Percentiles rank a stretch among this genome's conserved stretches.
Evolutionary conservation across 2,329 filamentous ascomycete genomes (phyloP).

Genomic region (Trichophyton equinum): DNA sequence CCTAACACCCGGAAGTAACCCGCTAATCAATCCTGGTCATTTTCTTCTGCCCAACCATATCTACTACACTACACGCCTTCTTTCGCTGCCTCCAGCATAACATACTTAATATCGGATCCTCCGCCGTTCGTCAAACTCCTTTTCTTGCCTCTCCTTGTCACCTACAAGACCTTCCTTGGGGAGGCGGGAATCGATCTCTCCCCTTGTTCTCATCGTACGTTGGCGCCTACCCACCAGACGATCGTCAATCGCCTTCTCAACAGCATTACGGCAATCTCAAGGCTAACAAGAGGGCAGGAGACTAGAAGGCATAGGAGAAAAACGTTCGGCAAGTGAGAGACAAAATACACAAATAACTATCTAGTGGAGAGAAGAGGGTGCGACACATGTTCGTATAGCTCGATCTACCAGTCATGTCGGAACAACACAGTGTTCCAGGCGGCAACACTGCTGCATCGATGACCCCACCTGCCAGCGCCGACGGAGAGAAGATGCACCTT

Average conservation of each 20-base stretch:
- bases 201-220: neutral
- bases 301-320: neutral
- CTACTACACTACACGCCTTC: neutral
- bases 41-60: conserved; percentile 1
- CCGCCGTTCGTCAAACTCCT: neutral
- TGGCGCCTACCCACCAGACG: neutral
- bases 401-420: conserved; percentile 20
- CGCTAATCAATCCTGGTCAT: conserved; percentile 1
- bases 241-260: neutral
- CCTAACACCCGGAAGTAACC: conserved; percentile 3
- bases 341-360: neutral
- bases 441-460: conserved; percentile 25
- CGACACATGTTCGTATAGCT: conserved; percentile 3
- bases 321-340: neutral
- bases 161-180: neutral
- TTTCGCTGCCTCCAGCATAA: neutral
- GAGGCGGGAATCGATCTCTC: neutral
- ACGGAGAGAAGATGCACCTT: conserved; percentile 33
- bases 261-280: neutral
- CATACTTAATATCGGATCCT: neutral
- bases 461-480: conserved; percentile 33
- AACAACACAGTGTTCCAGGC: conserved; percentile 6
- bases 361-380: neutral
- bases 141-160: neutral
- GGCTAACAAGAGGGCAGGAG: neutral